Conservation (phyloP, 2,329 filamentous ascomycete species). For the Atkinsonella hypoxylon region DNA sequence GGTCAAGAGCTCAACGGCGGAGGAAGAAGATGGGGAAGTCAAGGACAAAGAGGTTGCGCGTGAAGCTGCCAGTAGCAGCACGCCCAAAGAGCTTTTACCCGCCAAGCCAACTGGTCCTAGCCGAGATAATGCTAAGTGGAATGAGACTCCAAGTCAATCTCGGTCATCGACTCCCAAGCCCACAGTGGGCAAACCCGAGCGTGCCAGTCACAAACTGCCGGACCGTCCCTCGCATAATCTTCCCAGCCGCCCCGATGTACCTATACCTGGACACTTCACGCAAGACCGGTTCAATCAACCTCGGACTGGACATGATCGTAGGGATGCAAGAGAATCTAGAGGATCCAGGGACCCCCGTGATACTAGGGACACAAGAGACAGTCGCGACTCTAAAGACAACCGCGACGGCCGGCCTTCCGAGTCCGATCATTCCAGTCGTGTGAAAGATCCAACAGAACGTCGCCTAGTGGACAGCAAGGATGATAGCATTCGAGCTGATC, state of each 20-base stretch:
- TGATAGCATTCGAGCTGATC: constrained; percentile 15
- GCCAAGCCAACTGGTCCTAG: constrained; percentile 17
- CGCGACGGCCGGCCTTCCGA: constrained; percentile 28
- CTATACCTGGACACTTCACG: constrained; percentile 35
- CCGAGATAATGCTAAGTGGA: constrained; percentile 17
- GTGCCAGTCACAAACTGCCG: constrained; percentile 23
- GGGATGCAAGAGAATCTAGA: constrained; percentile 23
- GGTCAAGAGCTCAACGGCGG: constrained; percentile 20
- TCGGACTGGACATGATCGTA: constrained; percentile 27
- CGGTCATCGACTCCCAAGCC: constrained; percentile 19
- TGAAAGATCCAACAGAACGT: constrained; percentile 32
- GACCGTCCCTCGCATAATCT: constrained; percentile 29
- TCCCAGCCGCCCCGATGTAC: constrained; percentile 47
- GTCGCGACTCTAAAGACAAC: constrained; percentile 22
- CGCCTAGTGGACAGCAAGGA: constrained; percentile 25
- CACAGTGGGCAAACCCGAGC: constrained; percentile 15
- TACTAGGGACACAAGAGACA: constrained; percentile 26
- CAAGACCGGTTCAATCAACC: constrained; percentile 33
- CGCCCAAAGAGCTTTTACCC: constrained; percentile 22
- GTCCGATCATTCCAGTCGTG: constrained; percentile 26
- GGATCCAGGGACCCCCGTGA: constrained; percentile 18
- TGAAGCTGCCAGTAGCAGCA: constrained; percentile 1
- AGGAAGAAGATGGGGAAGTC: constrained; percentile 64
- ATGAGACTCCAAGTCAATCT: constrained; percentile 11
- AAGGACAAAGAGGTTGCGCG: constrained; percentile 35